A percentile compares a stretch with the other conserved stretches of the same genome.
These are phyloP conservation scores for Tetrahymena elliotti DNA, from an alignment of 73 alveolate species.

Conservation along the genomic window DNA sequence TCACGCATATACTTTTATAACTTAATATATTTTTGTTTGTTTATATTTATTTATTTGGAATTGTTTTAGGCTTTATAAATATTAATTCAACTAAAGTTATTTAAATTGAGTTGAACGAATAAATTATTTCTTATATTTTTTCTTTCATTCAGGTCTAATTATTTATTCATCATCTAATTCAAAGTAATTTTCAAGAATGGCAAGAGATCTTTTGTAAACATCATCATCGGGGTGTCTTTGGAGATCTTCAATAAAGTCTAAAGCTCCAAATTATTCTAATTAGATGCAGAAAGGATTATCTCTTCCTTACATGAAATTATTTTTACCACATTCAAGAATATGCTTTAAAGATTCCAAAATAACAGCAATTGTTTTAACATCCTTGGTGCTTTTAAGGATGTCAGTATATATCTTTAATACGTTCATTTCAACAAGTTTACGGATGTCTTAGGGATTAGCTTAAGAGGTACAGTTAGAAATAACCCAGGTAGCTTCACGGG, in stretches of 20 bases:
- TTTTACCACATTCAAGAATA: conserved; percentile 65
- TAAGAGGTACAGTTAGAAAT: conserved; percentile 82
- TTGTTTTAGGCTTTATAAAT: neutral
- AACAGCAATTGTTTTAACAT: conserved; percentile 69
- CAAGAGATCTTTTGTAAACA: conserved; percentile 74
- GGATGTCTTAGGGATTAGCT: conserved; percentile 60
- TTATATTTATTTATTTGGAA: neutral
- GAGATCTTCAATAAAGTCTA: conserved; percentile 66
- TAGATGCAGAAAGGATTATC: conserved; percentile 56
- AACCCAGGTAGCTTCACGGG: conserved; percentile 74
- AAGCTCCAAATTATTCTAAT: conserved; percentile 70
- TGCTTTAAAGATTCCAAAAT: conserved; percentile 80
- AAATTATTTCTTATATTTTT: neutral
- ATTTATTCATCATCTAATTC: conserved; percentile 56
- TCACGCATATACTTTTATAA: neutral
- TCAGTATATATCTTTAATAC: conserved; percentile 54
- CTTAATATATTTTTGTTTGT: neutral
- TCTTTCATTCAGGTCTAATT: neutral
- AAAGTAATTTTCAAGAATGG: conserved; percentile 72
- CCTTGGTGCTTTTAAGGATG: conserved; percentile 45
- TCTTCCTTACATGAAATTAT: conserved; percentile 8
- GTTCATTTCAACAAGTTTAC: conserved; percentile 61
- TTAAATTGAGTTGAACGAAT: neutral
- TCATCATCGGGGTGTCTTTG: conserved; percentile 77
- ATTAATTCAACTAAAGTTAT: neutral